These are phyloP conservation scores for Fraxinus sp. DNA, from an alignment of 305 asterid genomes.

Conservation along the genomic window DNA sequence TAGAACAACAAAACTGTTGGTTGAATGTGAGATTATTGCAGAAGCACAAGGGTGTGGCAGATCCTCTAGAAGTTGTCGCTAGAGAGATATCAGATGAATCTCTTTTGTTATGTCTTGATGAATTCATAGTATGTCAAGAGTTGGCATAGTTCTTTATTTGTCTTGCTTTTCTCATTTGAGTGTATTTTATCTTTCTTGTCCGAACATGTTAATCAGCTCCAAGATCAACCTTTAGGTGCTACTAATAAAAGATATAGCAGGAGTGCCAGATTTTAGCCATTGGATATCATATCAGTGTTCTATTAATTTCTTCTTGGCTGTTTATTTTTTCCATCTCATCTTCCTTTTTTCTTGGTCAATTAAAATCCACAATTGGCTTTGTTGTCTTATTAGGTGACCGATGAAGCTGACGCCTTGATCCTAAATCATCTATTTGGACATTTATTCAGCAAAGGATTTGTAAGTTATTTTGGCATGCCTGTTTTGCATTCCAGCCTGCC, in stretches of 20 bases:
- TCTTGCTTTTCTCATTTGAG: neutral
- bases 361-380: neutral
- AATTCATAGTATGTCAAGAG: slow-evolving; percentile 68
- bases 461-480: slow-evolving; percentile 42
- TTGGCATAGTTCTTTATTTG: neutral
- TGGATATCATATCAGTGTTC: neutral
- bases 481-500: slow-evolving; percentile 1
- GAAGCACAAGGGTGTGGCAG: slow-evolving; percentile 90
- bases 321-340: neutral
- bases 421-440: slow-evolving; percentile 81
- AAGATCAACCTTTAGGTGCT: neutral
- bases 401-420: slow-evolving; percentile 93
- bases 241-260: neutral
- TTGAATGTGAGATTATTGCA: slow-evolving; percentile 36
- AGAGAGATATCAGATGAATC: slow-evolving; percentile 92
- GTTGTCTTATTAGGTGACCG: slow-evolving; percentile 61
- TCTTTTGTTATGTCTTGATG: slow-evolving; percentile 87
- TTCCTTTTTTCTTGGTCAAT: neutral
- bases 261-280: neutral
- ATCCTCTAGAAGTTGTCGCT: slow-evolving; percentile 95
- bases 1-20: neutral
- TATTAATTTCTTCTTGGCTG: neutral
- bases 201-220: neutral
- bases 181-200: slow-evolving; percentile 10
- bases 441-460: slow-evolving; percentile 73